Conservation (phyloP, 148 eudicot species). For the Euryodendron excelsum region DNA sequence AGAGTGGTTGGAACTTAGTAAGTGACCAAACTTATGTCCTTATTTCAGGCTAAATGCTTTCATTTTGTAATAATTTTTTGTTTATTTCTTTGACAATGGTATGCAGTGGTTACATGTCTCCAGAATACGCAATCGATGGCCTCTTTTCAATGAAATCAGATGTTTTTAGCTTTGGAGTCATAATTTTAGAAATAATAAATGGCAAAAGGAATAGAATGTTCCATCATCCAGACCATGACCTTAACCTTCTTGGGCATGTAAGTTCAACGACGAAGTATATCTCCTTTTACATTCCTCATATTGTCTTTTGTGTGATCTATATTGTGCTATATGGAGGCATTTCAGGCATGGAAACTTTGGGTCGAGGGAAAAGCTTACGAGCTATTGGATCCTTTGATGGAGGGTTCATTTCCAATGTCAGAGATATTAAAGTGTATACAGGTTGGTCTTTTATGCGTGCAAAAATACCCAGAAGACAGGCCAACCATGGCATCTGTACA, state of each 20-base stretch:
- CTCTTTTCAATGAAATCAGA: too few relatives aligned
- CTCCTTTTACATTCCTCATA: neutral
- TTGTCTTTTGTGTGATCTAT: neutral
- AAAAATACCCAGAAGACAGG: neutral
- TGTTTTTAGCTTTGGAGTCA: too few relatives aligned
- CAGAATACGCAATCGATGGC: too few relatives aligned
- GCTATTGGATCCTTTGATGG: neutral
- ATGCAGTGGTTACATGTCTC: too few relatives aligned
- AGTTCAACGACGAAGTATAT: slow-evolving; percentile 17
- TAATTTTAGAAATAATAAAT: too few relatives aligned
- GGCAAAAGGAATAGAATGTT: too few relatives aligned
- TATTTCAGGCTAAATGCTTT: neutral
- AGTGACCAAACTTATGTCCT: neutral
- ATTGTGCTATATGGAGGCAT: neutral
- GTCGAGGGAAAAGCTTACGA: slow-evolving; percentile 5
- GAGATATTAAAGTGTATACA: too few relatives aligned
- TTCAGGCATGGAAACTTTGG: slow-evolving; percentile 27
- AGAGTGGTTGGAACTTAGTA: slow-evolving; percentile 8
- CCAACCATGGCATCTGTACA: neutral
- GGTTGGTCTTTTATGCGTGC: too few relatives aligned
- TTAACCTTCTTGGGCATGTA: slow-evolving; percentile 12
- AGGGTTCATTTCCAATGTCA: too few relatives aligned
- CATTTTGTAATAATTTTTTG: too few relatives aligned
- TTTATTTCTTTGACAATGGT: too few relatives aligned
- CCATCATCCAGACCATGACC: too few relatives aligned